Conservation (phyloP, 129 eudicot species). For the Chrysanthemum makinoi region DNA sequence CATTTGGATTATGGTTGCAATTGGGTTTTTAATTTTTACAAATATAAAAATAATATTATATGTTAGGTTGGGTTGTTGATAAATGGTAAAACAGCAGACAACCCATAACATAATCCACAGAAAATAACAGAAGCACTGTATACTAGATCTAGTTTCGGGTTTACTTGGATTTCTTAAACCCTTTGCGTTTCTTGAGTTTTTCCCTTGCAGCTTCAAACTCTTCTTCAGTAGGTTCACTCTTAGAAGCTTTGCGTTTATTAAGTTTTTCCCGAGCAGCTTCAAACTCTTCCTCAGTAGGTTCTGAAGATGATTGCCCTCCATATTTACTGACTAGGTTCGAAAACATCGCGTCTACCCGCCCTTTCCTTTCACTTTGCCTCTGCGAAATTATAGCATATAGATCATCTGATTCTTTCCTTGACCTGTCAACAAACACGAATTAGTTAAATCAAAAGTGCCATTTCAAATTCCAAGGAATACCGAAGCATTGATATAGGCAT, state of each 20-base stretch:
- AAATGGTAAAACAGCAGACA: background rate
- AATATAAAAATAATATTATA: no score
- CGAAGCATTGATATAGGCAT: background rate
- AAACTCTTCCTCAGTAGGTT: constrained; percentile 94
- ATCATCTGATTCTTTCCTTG: constrained; percentile 62
- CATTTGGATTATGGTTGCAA: no score
- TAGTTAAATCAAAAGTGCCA: constrained; percentile 7
- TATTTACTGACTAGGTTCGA: constrained; percentile 66
- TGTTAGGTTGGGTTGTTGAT: no score
- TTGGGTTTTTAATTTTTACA: no score
- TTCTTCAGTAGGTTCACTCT: constrained; percentile 78
- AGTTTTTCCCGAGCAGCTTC: constrained; percentile 75
- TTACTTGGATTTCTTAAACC: constrained; percentile 50
- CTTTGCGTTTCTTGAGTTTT: constrained; percentile 49
- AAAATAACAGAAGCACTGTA: background rate
- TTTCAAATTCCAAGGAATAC: background rate
- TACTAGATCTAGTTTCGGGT: constrained; percentile 19
- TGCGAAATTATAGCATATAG: constrained; percentile 74
- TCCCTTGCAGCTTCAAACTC: constrained; percentile 87
- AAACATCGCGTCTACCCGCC: constrained; percentile 65
- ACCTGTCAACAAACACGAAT: constrained; percentile 33
- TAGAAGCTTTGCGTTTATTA: constrained; percentile 43
- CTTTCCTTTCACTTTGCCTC: constrained; percentile 75
- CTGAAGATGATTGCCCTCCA: constrained; percentile 47
- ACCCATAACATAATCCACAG: background rate